Percentiles rank a stretch among this genome's conserved stretches.
These are phyloP conservation scores for Umbelopsis sp. DNA, from an alignment of 192 early-diverging fungal genomes.

Conservation along the genomic window DNA sequence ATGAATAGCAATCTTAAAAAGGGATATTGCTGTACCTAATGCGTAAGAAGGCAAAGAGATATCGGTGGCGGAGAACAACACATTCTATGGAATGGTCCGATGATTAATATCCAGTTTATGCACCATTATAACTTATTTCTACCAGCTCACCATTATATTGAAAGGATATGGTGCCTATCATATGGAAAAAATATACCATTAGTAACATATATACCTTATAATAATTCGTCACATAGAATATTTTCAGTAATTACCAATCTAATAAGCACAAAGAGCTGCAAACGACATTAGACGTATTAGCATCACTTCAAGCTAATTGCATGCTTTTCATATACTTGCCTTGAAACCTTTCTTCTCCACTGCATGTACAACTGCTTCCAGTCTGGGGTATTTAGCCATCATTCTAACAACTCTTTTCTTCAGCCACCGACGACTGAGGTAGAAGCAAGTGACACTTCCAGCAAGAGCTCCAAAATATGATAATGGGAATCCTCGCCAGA, in stretches of 20 bases:
- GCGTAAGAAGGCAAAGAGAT: conserved; percentile 48
- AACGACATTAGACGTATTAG: not conserved
- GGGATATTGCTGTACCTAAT: conserved; percentile 55
- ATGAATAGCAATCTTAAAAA: conserved; percentile 58
- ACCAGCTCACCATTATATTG: conserved; percentile 48
- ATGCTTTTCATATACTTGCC: conserved; percentile 33
- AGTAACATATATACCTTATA: not conserved
- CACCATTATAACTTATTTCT: too few species aligned
- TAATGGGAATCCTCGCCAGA: conserved; percentile 57
- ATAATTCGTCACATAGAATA: too few species aligned
- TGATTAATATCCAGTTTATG: not conserved
- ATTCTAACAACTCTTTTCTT: conserved; percentile 42
- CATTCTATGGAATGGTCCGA: conserved; percentile 36
- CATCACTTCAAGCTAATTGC: not conserved
- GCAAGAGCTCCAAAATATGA: conserved; percentile 59
- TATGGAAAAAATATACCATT: not conserved
- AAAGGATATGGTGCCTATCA: conserved; percentile 68
- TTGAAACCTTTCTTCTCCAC: conserved; percentile 65
- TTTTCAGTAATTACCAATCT: conserved; percentile 35
- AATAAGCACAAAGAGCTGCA: conserved; percentile 64
- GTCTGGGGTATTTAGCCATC: conserved; percentile 47
- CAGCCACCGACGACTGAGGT: conserved; percentile 49
- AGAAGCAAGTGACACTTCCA: conserved; percentile 57
- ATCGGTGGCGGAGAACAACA: conserved; percentile 55
- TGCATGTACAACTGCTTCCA: conserved; percentile 53